Conservation (phyloP, 208 protist genomes). For the Phytomonas sp. region DNA sequence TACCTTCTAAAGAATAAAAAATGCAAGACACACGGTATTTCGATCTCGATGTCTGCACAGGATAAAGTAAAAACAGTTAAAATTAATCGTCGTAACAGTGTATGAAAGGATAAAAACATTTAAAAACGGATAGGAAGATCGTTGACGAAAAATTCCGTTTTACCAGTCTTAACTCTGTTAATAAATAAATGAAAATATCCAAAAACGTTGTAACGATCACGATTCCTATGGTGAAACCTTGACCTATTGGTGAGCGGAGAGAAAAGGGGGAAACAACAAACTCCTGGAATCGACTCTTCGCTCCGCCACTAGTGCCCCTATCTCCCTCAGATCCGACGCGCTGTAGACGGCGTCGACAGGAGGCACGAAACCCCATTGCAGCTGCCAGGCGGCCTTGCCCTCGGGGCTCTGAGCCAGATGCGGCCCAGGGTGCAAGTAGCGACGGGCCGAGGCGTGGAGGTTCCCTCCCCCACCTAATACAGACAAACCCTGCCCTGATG, state of each 20-base stretch:
- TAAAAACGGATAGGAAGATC: background rate
- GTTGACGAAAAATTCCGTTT: background rate
- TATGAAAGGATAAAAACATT: background rate
- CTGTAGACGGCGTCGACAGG: slow-evolving; percentile 48
- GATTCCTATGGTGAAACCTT: background rate
- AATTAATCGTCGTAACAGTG: background rate
- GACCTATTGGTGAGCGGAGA: background rate
- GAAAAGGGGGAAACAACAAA: slow-evolving; percentile 22
- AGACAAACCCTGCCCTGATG: background rate
- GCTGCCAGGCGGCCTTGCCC: slow-evolving; percentile 48
- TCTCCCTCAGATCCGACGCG: slow-evolving; percentile 48
- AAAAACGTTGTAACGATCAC: background rate
- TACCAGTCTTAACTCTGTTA: background rate
- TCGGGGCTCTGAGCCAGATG: slow-evolving; percentile 40
- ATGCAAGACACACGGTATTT: background rate
- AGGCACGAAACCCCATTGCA: slow-evolving; percentile 82
- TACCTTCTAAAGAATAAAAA: slow-evolving; percentile 6
- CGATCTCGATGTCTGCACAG: background rate
- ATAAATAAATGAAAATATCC: background rate
- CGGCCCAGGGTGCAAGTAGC: slow-evolving; percentile 15
- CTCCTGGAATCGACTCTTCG: slow-evolving; percentile 51
- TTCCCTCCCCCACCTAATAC: background rate
- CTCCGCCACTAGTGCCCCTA: slow-evolving; percentile 65
- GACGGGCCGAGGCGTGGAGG: slow-evolving; percentile 8
- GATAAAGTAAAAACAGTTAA: slow-evolving; percentile 1